A percentile compares a stretch with the other conserved stretches of the same genome.
These are phyloP conservation scores for Globisporangium yorkense DNA, from an alignment of 352 stramenopile genomes.

Conservation along the genomic window DNA sequence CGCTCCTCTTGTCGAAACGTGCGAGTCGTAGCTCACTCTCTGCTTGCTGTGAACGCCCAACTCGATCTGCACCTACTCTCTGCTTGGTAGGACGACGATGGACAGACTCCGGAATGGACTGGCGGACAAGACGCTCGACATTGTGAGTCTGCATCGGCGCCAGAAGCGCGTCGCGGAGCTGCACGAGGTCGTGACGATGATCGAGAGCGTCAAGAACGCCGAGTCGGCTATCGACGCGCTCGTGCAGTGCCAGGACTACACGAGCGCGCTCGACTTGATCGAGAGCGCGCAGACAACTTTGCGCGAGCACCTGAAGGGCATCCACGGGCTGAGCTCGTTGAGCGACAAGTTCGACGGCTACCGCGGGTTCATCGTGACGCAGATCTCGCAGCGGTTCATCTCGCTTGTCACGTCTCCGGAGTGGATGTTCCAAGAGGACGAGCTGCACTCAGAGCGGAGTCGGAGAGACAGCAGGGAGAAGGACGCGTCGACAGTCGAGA, in stretches of 20 bases:
- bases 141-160: conserved; percentile 77
- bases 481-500: conserved; percentile 30
- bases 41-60: not conserved
- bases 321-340: conserved; percentile 67
- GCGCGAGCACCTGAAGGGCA: conserved; percentile 66
- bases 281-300: conserved; percentile 64
- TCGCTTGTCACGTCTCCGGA: conserved; percentile 72
- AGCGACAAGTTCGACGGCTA: conserved; percentile 77
- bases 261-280: conserved; percentile 70
- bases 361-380: conserved; percentile 55
- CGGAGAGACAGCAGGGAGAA: conserved; percentile 16
- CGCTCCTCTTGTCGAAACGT: not conserved
- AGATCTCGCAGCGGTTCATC: conserved; percentile 81
- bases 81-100: conserved; percentile 60
- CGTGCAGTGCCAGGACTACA: conserved; percentile 83
- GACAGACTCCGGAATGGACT: conserved; percentile 72
- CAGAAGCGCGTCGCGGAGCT: conserved; percentile 80
- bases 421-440: conserved; percentile 74
- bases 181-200: conserved; percentile 77
- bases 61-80: not conserved
- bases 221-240: conserved; percentile 79
- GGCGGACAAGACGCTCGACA: conserved; percentile 81
- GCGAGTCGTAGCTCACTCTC: not conserved
- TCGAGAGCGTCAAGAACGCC: conserved; percentile 80
- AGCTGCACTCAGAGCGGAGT: conserved; percentile 12